Percentiles rank a stretch among this genome's conserved stretches.
These are phyloP conservation scores for Paecilomyces variotii DNA, from an alignment of 2,329 filamentous ascomycete genomes.

Conservation along the genomic window DNA sequence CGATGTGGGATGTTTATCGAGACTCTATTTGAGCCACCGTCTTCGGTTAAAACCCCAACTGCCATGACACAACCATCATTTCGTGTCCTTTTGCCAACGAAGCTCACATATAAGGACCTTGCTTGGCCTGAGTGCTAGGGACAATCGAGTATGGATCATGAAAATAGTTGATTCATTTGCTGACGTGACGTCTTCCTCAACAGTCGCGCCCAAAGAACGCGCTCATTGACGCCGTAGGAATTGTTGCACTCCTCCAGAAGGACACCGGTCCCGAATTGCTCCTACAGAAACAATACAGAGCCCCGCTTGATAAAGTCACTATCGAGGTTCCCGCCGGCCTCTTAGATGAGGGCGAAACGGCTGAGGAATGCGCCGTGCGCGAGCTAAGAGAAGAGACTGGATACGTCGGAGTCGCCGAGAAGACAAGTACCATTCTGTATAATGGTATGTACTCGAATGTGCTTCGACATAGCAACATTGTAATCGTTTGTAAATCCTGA, in stretches of 20 bases:
- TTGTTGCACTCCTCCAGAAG: constrained; percentile 51
- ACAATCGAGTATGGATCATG: neutral
- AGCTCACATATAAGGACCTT: neutral
- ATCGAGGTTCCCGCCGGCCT: constrained; percentile 56
- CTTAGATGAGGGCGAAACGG: constrained; percentile 50
- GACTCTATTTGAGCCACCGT: too few relatives aligned
- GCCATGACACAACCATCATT: neutral
- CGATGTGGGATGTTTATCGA: too few relatives aligned
- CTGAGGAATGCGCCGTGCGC: constrained; percentile 48
- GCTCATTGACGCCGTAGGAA: constrained; percentile 50
- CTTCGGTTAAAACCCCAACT: too few relatives aligned
- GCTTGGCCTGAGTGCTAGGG: neutral
- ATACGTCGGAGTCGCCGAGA: constrained; percentile 45
- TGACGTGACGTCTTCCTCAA: neutral
- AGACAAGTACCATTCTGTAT: constrained; percentile 37
- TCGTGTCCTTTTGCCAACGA: neutral
- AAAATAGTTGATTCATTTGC: neutral
- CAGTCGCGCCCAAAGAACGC: constrained; percentile 44
- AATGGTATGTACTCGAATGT: constrained; percentile 27
- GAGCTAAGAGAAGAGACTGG: constrained; percentile 58
- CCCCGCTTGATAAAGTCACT: constrained; percentile 49
- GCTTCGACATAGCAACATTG: too few relatives aligned
- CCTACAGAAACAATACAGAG: constrained; percentile 53
- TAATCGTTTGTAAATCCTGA: neutral
- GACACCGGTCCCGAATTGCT: constrained; percentile 43